phyloP scores from a whole-genome alignment of 2,329 filamentous ascomycete genomes.

The Stemphylium vesicarium region DNA sequence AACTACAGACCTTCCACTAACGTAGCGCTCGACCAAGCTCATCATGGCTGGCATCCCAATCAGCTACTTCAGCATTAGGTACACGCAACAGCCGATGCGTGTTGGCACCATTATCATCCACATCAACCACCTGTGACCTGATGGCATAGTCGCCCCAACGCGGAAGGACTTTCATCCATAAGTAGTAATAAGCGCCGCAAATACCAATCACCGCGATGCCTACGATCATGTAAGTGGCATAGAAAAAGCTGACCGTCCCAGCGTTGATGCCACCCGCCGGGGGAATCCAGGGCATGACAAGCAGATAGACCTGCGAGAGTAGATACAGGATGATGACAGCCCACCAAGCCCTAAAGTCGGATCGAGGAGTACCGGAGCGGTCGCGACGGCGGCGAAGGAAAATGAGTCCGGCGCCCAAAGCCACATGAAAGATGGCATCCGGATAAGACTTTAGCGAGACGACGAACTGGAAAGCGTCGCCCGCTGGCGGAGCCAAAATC shows the following conservation, averaged over 20 bases:
- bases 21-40: too few relatives aligned
- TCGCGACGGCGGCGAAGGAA: slow-evolving; percentile 33
- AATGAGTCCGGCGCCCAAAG: slow-evolving; percentile 38
- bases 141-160: too few relatives aligned
- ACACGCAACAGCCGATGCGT: too few relatives aligned
- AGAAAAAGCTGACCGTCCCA: slow-evolving; percentile 70
- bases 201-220: slow-evolving; percentile 56
- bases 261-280: slow-evolving; percentile 60
- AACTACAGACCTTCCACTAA: too few relatives aligned
- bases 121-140: too few relatives aligned
- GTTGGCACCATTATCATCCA: too few relatives aligned
- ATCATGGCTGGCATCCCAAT: too few relatives aligned
- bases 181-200: too few relatives aligned
- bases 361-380: slow-evolving; percentile 30
- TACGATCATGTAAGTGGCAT: slow-evolving; percentile 70
- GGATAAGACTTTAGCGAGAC: slow-evolving; percentile 49
- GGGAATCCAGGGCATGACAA: slow-evolving; percentile 76
- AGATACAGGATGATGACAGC: slow-evolving; percentile 33
- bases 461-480: slow-evolving; percentile 70
- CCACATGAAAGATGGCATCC: slow-evolving; percentile 31
- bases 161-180: too few relatives aligned
- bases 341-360: slow-evolving; percentile 35
- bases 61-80: too few relatives aligned
- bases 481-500: slow-evolving; percentile 59
- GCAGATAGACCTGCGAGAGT: slow-evolving; percentile 48